Percentiles rank a stretch among this genome's conserved stretches.
phyloP scores from a whole-genome alignment of 2,329 filamentous ascomycete genomes.

The Fusarium albidum region DNA sequence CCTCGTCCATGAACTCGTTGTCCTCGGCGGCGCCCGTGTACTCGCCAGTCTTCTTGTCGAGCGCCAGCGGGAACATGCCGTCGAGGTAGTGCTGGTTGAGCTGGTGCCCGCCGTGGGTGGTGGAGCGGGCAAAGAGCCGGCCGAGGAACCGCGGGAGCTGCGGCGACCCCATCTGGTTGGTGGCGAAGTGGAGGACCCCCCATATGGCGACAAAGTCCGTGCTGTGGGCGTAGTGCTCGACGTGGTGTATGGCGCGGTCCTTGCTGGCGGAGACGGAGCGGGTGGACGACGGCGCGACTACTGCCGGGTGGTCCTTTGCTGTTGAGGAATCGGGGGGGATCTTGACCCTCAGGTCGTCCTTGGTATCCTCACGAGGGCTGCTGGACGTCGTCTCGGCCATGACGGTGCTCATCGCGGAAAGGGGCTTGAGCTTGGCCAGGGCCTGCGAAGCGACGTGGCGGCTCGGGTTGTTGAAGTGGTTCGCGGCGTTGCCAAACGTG shows the following conservation, averaged over 20 bases:
- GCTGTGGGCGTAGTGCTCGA: slow-evolving; percentile 83
- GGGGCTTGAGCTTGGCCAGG: slow-evolving; percentile 44
- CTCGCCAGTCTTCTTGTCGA: slow-evolving; percentile 51
- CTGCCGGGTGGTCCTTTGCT: slow-evolving; percentile 40
- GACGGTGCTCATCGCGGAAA: slow-evolving; percentile 44
- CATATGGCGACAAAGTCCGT: slow-evolving; percentile 78
- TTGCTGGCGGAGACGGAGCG: slow-evolving; percentile 49
- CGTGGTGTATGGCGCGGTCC: slow-evolving; percentile 68
- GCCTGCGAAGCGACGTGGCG: slow-evolving; percentile 57
- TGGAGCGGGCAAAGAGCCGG: slow-evolving; percentile 64
- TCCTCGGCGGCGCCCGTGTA: slow-evolving; percentile 55
- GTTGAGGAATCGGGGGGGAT: slow-evolving; percentile 16
- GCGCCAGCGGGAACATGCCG: slow-evolving; percentile 65
- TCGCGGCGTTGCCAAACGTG: slow-evolving; percentile 81
- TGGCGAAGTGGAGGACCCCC: slow-evolving; percentile 75
- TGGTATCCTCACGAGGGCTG: slow-evolving; percentile 33
- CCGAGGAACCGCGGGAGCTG: slow-evolving; percentile 68
- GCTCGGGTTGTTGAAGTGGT: slow-evolving; percentile 83
- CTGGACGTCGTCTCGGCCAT: slow-evolving; percentile 46
- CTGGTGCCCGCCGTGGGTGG: slow-evolving; percentile 63
- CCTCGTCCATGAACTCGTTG: slow-evolving; percentile 69
- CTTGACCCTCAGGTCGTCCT: slow-evolving; percentile 21
- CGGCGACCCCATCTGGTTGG: slow-evolving; percentile 49
- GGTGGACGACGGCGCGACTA: slow-evolving; percentile 45
- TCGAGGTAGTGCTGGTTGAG: slow-evolving; percentile 69